Conservation (phyloP, 768 basidiomycete genomes). For the Mycena kentingensis region DNA sequence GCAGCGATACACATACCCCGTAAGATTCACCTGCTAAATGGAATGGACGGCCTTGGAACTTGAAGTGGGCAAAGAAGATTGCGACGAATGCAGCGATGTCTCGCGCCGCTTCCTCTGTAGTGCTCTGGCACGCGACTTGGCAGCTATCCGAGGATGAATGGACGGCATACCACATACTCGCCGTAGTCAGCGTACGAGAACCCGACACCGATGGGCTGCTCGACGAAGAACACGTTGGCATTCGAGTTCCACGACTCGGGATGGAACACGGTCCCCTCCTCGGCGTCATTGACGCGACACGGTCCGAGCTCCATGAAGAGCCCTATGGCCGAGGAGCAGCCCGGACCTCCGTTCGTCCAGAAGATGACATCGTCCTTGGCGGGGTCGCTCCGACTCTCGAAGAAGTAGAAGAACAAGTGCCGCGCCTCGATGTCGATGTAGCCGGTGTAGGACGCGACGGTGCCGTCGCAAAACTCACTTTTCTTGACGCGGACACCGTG, state of each 20-base stretch:
- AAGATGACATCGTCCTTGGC: slow-evolving; percentile 46
- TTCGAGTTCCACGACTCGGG: slow-evolving; percentile 53
- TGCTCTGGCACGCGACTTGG: slow-evolving; percentile 34
- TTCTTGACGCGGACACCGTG: slow-evolving; percentile 47
- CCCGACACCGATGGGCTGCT: slow-evolving; percentile 49
- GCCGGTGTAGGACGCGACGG: slow-evolving; percentile 49
- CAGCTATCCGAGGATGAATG: background rate
- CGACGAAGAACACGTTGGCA: slow-evolving; percentile 47
- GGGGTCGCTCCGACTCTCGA: slow-evolving; percentile 53
- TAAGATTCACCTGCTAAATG: slow-evolving; percentile 55
- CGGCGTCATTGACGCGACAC: slow-evolving; percentile 45
- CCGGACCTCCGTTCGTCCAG: slow-evolving; percentile 52
- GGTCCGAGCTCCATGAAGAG: slow-evolving; percentile 33
- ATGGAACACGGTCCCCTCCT: slow-evolving; percentile 42
- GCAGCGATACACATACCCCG: slow-evolving; percentile 38
- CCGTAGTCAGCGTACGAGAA: slow-evolving; percentile 48
- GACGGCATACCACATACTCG: slow-evolving; percentile 3
- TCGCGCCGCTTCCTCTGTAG: slow-evolving; percentile 53
- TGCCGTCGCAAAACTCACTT: slow-evolving; percentile 47
- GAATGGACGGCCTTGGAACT: slow-evolving; percentile 52
- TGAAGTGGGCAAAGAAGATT: slow-evolving; percentile 59
- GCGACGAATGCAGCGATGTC: slow-evolving; percentile 57
- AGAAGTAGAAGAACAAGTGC: slow-evolving; percentile 58
- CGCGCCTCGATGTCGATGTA: slow-evolving; percentile 51
- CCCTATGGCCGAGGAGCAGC: slow-evolving; percentile 5